Conservation (phyloP, 139 green algal genomes). For the Closterium sp. region DNA sequence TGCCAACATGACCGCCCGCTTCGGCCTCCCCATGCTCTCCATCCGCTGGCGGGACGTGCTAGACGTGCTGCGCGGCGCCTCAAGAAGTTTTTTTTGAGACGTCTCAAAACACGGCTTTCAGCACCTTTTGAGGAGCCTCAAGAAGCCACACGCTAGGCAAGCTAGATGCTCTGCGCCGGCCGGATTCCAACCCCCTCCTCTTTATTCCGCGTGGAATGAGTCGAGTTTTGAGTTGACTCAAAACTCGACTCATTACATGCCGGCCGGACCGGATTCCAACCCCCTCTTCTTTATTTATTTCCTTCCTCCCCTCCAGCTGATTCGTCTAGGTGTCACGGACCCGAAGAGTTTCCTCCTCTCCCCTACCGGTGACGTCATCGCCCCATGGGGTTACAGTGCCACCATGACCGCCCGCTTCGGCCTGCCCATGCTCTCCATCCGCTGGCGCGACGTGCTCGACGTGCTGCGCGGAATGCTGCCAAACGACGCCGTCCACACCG, state of each 20-base stretch:
- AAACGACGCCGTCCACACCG: slow-evolving; percentile 1
- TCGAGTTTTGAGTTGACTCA: no score
- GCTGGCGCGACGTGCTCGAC: not conserved
- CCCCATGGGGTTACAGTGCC: not conserved
- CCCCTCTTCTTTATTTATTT: no score
- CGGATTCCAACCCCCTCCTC: no score
- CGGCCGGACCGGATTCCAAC: no score
- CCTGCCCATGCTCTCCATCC: slow-evolving; percentile 22
- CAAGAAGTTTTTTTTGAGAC: no score
- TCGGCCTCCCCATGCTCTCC: slow-evolving; percentile 1
- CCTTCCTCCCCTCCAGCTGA: slow-evolving; percentile 5
- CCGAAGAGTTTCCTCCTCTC: not conserved
- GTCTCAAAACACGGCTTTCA: no score
- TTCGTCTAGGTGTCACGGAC: not conserved
- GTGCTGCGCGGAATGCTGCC: not conserved
- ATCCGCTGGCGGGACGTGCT: slow-evolving; percentile 19
- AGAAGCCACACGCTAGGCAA: no score
- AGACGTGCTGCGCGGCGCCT: not conserved
- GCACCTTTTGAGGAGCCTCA: no score
- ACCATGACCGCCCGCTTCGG: no score
- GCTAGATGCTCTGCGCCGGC: no score
- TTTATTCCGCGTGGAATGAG: no score
- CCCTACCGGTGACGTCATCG: not conserved
- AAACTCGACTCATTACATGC: no score
- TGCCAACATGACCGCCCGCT: not conserved